Conservation (phyloP, 2,329 filamentous ascomycete genomes). For the Hymenoscyphus scutula region DNA sequence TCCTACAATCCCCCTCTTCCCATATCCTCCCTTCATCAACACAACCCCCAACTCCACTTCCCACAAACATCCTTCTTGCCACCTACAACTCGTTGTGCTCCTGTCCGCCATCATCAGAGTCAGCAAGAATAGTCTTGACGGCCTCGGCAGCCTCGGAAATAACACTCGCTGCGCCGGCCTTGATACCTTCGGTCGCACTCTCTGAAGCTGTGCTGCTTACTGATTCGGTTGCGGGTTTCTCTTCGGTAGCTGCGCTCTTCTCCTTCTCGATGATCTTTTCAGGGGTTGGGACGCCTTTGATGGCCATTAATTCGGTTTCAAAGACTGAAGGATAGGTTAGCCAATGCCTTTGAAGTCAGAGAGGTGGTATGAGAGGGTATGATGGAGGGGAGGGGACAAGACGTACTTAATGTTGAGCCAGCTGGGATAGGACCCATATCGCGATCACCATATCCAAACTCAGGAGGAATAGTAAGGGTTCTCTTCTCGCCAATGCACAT, state of each 20-base stretch:
- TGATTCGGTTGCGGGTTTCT: conserved; percentile 7
- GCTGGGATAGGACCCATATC: conserved; percentile 79
- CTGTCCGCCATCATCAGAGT: conserved; percentile 53
- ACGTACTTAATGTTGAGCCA: conserved; percentile 70
- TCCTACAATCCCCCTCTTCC: too few species aligned
- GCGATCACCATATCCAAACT: conserved; percentile 76
- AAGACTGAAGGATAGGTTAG: conserved; percentile 59
- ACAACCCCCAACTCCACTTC: conserved; percentile 14
- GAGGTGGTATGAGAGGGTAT: not conserved
- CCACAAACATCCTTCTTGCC: not conserved
- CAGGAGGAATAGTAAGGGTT: conserved; percentile 85
- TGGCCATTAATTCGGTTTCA: conserved; percentile 85
- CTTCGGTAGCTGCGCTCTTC: not conserved
- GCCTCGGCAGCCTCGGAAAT: conserved; percentile 52
- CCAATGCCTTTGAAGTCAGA: not conserved
- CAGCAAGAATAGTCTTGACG: conserved; percentile 50
- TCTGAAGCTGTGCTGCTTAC: conserved; percentile 28
- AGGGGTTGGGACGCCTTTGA: conserved; percentile 62
- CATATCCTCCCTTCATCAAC: conserved; percentile 1
- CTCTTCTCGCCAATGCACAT: conserved; percentile 97
- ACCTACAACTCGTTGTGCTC: conserved; percentile 60
- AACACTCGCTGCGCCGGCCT: conserved; percentile 45
- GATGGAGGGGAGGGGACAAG: conserved; percentile 12
- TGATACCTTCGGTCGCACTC: conserved; percentile 32
- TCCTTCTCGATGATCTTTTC: conserved; percentile 24